Evolutionary conservation across 2,329 filamentous ascomycete species (phyloP).

Genomic region (Aureobasidium namibiae): DNA sequence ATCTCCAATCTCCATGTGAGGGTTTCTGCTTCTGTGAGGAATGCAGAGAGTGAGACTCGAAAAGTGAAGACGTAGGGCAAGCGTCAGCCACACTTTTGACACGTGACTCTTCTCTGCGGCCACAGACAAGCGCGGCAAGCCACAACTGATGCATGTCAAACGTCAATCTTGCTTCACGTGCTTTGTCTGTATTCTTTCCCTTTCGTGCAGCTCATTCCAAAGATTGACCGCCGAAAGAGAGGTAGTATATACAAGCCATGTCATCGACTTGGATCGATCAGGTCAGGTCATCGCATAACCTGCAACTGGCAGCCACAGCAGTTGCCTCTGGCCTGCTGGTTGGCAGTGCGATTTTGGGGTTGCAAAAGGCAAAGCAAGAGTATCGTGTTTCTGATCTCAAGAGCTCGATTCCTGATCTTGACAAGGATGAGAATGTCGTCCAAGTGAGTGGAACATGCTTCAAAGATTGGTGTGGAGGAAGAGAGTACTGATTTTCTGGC

Average conservation of each 20-base stretch:
- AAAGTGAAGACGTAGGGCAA: background rate
- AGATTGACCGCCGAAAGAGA: background rate
- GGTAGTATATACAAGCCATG: constrained; percentile 23
- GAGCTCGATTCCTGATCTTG: constrained; percentile 51
- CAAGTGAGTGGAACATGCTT: constrained; percentile 37
- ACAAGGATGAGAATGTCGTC: constrained; percentile 42
- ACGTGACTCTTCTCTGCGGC: background rate
- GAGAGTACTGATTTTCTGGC: constrained; percentile 25
- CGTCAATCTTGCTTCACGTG: constrained; percentile 7
- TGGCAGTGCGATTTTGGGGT: constrained; percentile 46
- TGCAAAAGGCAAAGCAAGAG: constrained; percentile 47
- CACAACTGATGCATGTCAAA: constrained; percentile 3
- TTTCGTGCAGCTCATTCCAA: too few relatives aligned
- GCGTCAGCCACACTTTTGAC: background rate
- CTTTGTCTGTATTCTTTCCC: background rate
- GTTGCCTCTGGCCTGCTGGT: constrained; percentile 45
- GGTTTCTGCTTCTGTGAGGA: background rate
- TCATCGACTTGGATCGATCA: constrained; percentile 41
- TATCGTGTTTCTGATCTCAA: constrained; percentile 51
- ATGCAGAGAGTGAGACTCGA: background rate
- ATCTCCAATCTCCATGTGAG: background rate
- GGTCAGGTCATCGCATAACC: constrained; percentile 37
- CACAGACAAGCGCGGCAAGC: constrained; percentile 9
- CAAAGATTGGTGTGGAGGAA: background rate
- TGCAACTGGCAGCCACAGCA: constrained; percentile 64